phyloP scores from a whole-genome alignment of 768 basidiomycete species.

The Psilocybe azurescens region DNA sequence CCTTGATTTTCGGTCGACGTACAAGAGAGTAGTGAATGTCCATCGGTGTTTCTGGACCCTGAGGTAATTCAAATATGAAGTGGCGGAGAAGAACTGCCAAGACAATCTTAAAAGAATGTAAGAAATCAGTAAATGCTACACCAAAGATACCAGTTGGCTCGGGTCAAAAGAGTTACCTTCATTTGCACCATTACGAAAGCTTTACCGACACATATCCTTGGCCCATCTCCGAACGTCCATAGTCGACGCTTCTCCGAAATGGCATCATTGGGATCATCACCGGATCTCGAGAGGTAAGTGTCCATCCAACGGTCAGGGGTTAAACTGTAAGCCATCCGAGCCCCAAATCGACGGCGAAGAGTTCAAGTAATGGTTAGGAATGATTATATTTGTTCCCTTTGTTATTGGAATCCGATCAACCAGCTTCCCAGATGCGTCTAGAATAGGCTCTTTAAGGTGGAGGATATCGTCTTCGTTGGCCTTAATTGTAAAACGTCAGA shows the following conservation, averaged over 20 bases:
- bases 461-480: conserved; percentile 43
- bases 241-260: conserved; percentile 44
- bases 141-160: too few relatives aligned
- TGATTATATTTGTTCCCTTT: conserved; percentile 41
- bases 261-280: conserved; percentile 30
- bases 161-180: conserved; percentile 34
- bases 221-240: conserved; percentile 50
- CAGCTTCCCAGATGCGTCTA: conserved; percentile 29
- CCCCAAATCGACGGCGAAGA: conserved; percentile 48
- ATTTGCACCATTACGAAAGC: conserved; percentile 46
- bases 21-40: conserved; percentile 35
- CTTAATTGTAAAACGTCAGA: conserved; percentile 22
- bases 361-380: conserved; percentile 47
- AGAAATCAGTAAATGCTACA: neutral
- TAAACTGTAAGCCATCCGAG: conserved; percentile 45
- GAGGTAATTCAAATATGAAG: conserved; percentile 43
- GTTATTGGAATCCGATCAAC: conserved; percentile 39
- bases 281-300: conserved; percentile 23
- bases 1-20: conserved; percentile 39
- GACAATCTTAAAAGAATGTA: conserved; percentile 36
- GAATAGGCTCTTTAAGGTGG: conserved; percentile 38
- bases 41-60: conserved; percentile 38
- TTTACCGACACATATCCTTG: conserved; percentile 49
- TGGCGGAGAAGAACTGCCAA: conserved; percentile 46
- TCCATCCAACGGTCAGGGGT: conserved; percentile 48